Evolutionary conservation across 2,329 filamentous ascomycete genomes (phyloP).

Genomic region (Amphichorda felina): DNA sequence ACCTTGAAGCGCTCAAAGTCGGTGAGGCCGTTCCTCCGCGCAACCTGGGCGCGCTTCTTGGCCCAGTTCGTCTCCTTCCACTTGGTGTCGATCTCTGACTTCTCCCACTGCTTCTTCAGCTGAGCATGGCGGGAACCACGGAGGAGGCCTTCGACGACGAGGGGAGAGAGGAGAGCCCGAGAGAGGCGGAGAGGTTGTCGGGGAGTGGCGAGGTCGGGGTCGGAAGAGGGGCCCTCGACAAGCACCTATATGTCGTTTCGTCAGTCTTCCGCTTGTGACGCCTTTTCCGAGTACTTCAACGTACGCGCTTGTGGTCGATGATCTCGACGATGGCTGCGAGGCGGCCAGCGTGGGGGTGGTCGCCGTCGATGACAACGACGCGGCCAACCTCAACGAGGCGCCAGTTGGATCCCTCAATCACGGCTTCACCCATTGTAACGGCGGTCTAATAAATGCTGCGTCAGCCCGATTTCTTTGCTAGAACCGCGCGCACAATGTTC

Average conservation of each 20-base stretch:
- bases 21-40: slow-evolving; percentile 81
- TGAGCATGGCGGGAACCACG: slow-evolving; percentile 71
- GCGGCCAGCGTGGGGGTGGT: slow-evolving; percentile 70
- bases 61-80: slow-evolving; percentile 88
- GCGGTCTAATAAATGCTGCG: slow-evolving; percentile 32
- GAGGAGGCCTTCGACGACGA: slow-evolving; percentile 77
- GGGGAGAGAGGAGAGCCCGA: slow-evolving; percentile 77
- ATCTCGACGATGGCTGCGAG: slow-evolving; percentile 96
- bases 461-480: slow-evolving; percentile 17
- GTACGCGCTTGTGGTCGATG: slow-evolving; percentile 99
- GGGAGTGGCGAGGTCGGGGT: slow-evolving; percentile 67
- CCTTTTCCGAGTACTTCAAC: slow-evolving; percentile 26
- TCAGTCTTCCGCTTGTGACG: slow-evolving; percentile 2
- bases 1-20: slow-evolving; percentile 99
- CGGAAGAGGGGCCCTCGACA: slow-evolving; percentile 83
- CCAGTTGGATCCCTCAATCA: slow-evolving; percentile 75
- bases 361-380: slow-evolving; percentile 77
- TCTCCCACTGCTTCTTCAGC: slow-evolving; percentile 84
- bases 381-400: slow-evolving; percentile 98
- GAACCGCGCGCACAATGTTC: slow-evolving; percentile 5
- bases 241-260: slow-evolving; percentile 55
- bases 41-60: slow-evolving; percentile 79
- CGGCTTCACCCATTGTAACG: slow-evolving; percentile 71
- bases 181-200: slow-evolving; percentile 78
- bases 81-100: slow-evolving; percentile 82